Evolutionary conservation across 2,329 filamentous ascomycete species (phyloP).

Genomic region (Fusarium liriodendri): DNA sequence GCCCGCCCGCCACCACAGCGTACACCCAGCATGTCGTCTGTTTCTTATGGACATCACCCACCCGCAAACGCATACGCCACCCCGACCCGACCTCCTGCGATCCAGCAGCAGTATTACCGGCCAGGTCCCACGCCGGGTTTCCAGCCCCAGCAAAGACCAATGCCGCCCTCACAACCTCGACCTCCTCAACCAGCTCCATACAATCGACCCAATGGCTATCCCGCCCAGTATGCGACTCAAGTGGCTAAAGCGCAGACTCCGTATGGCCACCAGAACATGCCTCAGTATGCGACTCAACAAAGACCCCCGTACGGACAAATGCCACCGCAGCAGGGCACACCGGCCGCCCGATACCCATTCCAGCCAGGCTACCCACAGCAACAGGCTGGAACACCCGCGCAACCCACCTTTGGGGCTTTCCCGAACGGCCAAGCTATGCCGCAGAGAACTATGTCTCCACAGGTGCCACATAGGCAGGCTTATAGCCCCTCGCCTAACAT

Average conservation of each 20-base stretch:
- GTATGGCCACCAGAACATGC: slow-evolving; percentile 63
- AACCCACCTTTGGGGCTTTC: slow-evolving; percentile 51
- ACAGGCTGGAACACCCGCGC: slow-evolving; percentile 51
- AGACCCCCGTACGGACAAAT: slow-evolving; percentile 58
- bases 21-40: slow-evolving; percentile 52
- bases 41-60: slow-evolving; percentile 59
- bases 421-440: slow-evolving; percentile 58
- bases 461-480: slow-evolving; percentile 51
- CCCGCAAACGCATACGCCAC: slow-evolving; percentile 59
- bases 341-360: slow-evolving; percentile 56
- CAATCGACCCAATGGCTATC: slow-evolving; percentile 61
- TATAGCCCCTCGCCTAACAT: slow-evolving; percentile 55
- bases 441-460: slow-evolving; percentile 58
- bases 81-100: slow-evolving; percentile 57
- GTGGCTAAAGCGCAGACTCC: slow-evolving; percentile 64
- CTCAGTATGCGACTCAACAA: slow-evolving; percentile 60
- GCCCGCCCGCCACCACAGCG: slow-evolving; percentile 52
- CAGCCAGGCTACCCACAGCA: slow-evolving; percentile 54
- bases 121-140: slow-evolving; percentile 52
- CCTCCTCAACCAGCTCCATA: slow-evolving; percentile 61
- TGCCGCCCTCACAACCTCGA: slow-evolving; percentile 49
- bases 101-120: slow-evolving; percentile 59
- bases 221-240: slow-evolving; percentile 60
- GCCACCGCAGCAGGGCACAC: slow-evolving; percentile 54
- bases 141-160: slow-evolving; percentile 55